phyloP scores from a whole-genome alignment of 805 yeast species.

The Vanderwaltozyma yarrowii region DNA sequence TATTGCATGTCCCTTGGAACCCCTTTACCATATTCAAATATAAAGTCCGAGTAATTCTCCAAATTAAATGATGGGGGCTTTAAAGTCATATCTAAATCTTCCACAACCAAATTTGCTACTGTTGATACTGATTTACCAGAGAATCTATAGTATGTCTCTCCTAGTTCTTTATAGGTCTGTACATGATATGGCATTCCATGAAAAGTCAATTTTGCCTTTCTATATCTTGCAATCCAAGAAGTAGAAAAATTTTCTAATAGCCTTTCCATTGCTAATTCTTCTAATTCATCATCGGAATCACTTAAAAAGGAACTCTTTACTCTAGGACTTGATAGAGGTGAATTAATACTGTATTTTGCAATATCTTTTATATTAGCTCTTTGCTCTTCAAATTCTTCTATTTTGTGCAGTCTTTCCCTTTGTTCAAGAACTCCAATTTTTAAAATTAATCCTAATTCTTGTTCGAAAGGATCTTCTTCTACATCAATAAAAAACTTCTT shows the following conservation, averaged over 20 bases:
- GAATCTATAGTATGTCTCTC: constrained; percentile 11
- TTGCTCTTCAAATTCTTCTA: constrained; percentile 19
- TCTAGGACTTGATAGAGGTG: too few relatives aligned
- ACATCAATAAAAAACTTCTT: constrained; percentile 36
- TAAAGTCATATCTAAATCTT: constrained; percentile 17
- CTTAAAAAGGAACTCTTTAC: neutral
- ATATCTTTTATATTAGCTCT: neutral
- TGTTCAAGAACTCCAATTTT: constrained; percentile 54
- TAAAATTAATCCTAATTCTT: constrained; percentile 44
- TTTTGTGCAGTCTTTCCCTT: constrained; percentile 36
- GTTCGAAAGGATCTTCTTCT: constrained; percentile 60
- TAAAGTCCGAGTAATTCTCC: constrained; percentile 25
- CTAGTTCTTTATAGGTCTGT: constrained; percentile 11
- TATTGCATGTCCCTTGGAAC: constrained; percentile 45
- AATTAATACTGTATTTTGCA: neutral
- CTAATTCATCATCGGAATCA: constrained; percentile 1
- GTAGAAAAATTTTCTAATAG: constrained; percentile 30
- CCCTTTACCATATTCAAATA: constrained; percentile 35
- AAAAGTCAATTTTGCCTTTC: constrained; percentile 24
- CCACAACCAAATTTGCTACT: constrained; percentile 18
- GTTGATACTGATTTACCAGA: constrained; percentile 19
- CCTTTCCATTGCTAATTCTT: constrained; percentile 7
- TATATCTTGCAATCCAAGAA: constrained; percentile 31
- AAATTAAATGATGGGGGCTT: constrained; percentile 26
- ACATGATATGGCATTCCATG: constrained; percentile 22